These are phyloP conservation scores for Strigomonas galati DNA, from an alignment of 208 protist genomes.

Conservation along the genomic window DNA sequence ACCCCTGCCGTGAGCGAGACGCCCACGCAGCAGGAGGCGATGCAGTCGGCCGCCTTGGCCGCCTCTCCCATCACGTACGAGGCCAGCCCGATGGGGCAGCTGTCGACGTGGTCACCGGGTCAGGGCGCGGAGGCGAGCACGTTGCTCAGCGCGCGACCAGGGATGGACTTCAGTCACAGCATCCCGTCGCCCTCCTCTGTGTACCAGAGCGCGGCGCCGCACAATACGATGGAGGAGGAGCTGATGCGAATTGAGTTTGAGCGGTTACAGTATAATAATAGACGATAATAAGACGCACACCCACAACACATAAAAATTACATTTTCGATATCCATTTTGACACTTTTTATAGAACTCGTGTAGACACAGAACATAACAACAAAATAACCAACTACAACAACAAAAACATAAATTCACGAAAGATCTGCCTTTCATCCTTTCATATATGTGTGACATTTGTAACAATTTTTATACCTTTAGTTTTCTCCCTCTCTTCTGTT, in stretches of 20 bases:
- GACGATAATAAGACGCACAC: neutral
- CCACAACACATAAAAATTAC: neutral
- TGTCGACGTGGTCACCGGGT: neutral
- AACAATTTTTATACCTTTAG: slow-evolving; percentile 2
- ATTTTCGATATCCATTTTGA: neutral
- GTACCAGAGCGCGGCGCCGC: slow-evolving; percentile 1
- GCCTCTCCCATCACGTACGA: neutral
- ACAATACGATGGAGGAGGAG: slow-evolving; percentile 56
- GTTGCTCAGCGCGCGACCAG: neutral
- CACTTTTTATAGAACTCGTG: neutral
- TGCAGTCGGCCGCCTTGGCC: neutral
- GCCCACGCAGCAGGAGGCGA: neutral
- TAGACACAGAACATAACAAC: too few species aligned
- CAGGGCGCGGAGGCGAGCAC: neutral
- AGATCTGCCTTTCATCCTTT: too few species aligned
- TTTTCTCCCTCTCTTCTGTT: neutral
- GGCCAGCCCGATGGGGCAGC: neutral
- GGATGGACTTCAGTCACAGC: slow-evolving; percentile 1
- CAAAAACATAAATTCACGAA: too few species aligned
- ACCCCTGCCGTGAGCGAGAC: neutral
- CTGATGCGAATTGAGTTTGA: slow-evolving; percentile 53
- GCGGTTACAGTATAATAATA: neutral
- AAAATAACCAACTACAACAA: too few species aligned
- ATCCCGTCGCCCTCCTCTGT: neutral
- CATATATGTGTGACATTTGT: too few species aligned